Evolutionary conservation across 768 basidiomycete species (phyloP), one percentile per base, ranked within the genome.

Genomic region (Pleurotus pulmonarius): DNA sequence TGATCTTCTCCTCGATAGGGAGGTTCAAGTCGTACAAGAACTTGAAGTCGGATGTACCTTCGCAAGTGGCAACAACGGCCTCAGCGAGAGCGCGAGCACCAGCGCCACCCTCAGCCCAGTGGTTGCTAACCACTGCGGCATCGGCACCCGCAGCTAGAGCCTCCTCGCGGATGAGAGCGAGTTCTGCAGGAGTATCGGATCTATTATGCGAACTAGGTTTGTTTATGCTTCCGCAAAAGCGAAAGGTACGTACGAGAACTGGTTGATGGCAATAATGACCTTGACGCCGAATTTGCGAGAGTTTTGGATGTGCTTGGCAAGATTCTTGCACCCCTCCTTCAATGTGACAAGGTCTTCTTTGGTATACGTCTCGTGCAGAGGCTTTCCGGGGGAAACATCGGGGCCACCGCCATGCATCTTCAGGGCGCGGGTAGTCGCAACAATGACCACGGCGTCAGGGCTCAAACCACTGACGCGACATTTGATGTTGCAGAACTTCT

Each of bases 381-480:
- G 83, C 70, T 97, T 98, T 49, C 96, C 96, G 24, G 96, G 96
- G 2, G 91, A 90, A 53, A 98, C 95, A 22, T 97, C 94, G 4
- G 96, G 96, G 58, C 91, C 97, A 58, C 96, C 96, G 43, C 96
- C 96, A 69, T 99, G 96, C 96, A 99, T 99, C 82, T 98, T 99
- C 59, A 99, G 77, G 18, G 96, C 96, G 61, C 96, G 90, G 25
- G 96, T 94, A 3, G 96, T 99, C 5, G 96, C 97, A 53, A 99
- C 96, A 64, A 99, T 90, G 62, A 99, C 85, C 38, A 89, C 89
- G 3, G 94, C 96, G 71, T 99, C 92, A 7, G 97, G 97, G 56
- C 78, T 88, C 66, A 98, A 82, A 47, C 95, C 96, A 59, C 92
- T 94, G 57, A 90, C 80, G 58, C 96, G 87, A 71, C 95, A 98